Evolutionary conservation across 2,329 filamentous ascomycete genomes (phyloP).

Genomic region (Ophidiomyces ophidiicola): DNA sequence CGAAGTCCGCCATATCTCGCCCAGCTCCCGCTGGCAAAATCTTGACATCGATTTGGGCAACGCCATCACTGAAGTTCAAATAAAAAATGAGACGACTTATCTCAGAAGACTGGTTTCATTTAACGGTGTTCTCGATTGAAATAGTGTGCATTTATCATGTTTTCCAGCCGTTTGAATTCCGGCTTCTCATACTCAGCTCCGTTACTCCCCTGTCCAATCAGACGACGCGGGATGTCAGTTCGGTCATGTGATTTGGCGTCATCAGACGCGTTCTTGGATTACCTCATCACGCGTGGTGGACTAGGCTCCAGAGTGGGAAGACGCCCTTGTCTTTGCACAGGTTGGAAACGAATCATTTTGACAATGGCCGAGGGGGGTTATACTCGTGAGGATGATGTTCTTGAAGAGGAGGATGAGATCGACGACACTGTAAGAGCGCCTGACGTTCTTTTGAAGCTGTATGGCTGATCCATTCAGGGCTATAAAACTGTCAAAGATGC

Average conservation of each 20-base stretch:
- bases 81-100: too few relatives aligned
- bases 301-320: neutral
- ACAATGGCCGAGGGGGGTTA: constrained; percentile 28
- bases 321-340: neutral
- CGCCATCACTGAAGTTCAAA: too few relatives aligned
- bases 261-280: neutral
- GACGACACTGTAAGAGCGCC: constrained; percentile 31
- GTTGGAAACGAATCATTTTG: neutral
- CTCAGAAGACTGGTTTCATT: too few relatives aligned
- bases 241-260: constrained; percentile 1
- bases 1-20: constrained; percentile 3
- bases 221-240: neutral
- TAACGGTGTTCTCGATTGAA: too few relatives aligned
- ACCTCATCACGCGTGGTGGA: neutral
- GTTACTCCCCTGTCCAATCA: constrained; percentile 5
- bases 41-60: constrained; percentile 9
- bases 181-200: too few relatives aligned
- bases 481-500: constrained; percentile 94
- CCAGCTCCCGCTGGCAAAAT: constrained; percentile 7
- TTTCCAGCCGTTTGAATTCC: too few relatives aligned
- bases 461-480: constrained; percentile 40
- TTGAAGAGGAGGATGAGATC: constrained; percentile 37
- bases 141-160: too few relatives aligned
- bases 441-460: neutral
- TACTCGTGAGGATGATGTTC: constrained; percentile 29